Base-by-base conservation (phyloP, 2,329 filamentous ascomycete genomes). In the Bertia moriformis region DNA sequence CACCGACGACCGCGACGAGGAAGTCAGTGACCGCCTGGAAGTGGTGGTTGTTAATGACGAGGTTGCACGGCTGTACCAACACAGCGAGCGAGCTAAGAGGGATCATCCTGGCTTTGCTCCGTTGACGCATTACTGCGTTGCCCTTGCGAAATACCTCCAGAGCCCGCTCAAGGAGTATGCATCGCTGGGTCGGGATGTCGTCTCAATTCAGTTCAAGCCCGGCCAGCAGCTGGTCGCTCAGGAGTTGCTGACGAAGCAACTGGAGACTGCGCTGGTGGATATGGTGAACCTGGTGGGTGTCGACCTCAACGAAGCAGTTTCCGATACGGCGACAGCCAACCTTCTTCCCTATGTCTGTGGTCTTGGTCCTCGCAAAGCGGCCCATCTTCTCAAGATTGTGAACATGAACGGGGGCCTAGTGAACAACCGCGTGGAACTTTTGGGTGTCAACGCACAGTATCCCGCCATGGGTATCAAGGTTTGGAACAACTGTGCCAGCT, bases 271-370 rank as follows among this genome's bases (percentile, higher is more conserved):
- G 35, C 84, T 98, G 76, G 89, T 98, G 10, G 91, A 98, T 55
- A 94, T 94, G 71, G 91, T 98, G 48, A 98, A 98, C 55, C 75
- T 98, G 33, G 87, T 88, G 36, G 91, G 91, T 52, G 85, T 98
- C 27, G 85, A 96, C 50, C 82, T 98, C 52, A 94, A 95, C 50
- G 88, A 95, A 47, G 87, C 88, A 13, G 78, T 93, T 41, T 70
- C 69, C 32, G 85, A 95, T 55, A 55, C 76, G 1, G 86, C 91
- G 51, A 82, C 83, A 5, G 86, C 87, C 13, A 91, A 89, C 46
- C 70, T 98, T 1, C 67, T 98, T 27, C 88, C 88, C 3, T 98
- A 88, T 49, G 75, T 98, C 17, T 85, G 85, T 49, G 91, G 91
- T 48, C 71, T 98, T 18, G 91, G 91, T 15, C 88, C 87, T 18